Evolutionary conservation across 345 rosid genomes (phyloP).

Genomic region (Fremontodendron californicum): DNA sequence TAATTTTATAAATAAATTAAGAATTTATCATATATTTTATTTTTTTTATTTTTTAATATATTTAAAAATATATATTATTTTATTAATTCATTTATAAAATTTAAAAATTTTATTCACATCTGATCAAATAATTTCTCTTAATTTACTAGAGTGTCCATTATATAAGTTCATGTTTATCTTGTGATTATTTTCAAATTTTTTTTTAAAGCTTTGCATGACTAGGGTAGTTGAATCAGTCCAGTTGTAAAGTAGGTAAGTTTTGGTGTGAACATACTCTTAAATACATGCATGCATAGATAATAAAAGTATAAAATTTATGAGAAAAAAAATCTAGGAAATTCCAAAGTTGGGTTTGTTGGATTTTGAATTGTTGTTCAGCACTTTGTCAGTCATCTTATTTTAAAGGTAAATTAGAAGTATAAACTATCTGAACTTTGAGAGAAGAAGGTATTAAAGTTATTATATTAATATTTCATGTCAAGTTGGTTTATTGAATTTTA

Average conservation of each 20-base stretch:
- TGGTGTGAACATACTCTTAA: not conserved
- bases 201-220: not conserved
- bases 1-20: too few species aligned
- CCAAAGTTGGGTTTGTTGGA: not conserved
- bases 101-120: too few species aligned
- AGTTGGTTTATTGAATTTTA: not conserved
- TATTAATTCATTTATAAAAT: too few species aligned
- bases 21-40: too few species aligned
- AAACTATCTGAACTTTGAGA: not conserved
- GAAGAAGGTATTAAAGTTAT: not conserved
- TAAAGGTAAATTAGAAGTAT: not conserved
- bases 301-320: not conserved
- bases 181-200: conserved; percentile 6
- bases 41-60: too few species aligned
- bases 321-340: not conserved
- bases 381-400: not conserved
- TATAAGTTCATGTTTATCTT: conserved; percentile 3
- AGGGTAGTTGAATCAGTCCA: not conserved
- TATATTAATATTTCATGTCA: not conserved
- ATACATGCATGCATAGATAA: not conserved
- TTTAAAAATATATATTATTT: too few species aligned
- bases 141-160: too few species aligned
- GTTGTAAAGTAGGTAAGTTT: not conserved
- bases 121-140: too few species aligned
- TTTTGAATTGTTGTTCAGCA: not conserved